Evolutionary conservation across 2,329 filamentous ascomycete genomes (phyloP).

Genomic region (Pestalotiopsis sp.): DNA sequence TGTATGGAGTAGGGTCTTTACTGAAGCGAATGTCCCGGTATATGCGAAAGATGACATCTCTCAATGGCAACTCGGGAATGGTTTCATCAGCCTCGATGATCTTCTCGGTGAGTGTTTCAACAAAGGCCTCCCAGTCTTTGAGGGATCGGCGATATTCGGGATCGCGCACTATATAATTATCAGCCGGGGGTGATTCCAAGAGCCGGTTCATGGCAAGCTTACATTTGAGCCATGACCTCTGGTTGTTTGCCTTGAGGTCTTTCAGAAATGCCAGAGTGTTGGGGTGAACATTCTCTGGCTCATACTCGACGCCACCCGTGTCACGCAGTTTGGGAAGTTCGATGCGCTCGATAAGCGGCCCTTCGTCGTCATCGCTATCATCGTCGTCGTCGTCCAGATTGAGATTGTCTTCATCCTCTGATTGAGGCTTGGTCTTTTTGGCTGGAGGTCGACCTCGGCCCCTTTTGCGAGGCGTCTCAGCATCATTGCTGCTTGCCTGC

Average conservation of each 20-base stretch:
- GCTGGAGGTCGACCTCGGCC: constrained; percentile 13
- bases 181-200: not conserved
- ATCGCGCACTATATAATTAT: constrained; percentile 66
- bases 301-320: constrained; percentile 48
- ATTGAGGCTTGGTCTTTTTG: not conserved
- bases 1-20: constrained; percentile 85
- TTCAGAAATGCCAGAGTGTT: constrained; percentile 62
- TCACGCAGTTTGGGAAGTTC: constrained; percentile 44
- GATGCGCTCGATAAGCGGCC: constrained; percentile 42
- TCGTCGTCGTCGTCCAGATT: constrained; percentile 19
- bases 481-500: not conserved
- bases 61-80: constrained; percentile 82
- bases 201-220: constrained; percentile 1
- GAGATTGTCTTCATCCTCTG: constrained; percentile 24
- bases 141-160: constrained; percentile 77
- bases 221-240: constrained; percentile 49
- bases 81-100: constrained; percentile 77
- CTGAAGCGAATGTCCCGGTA: constrained; percentile 86
- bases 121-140: constrained; percentile 81
- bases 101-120: constrained; percentile 71
- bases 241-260: constrained; percentile 63
- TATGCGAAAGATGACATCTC: constrained; percentile 86
- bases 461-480: constrained; percentile 4
- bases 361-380: constrained; percentile 36
- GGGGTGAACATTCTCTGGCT: constrained; percentile 54